Evolutionary conservation across 768 basidiomycete genomes (phyloP).

Genomic region (Lentinus tigrinus): DNA sequence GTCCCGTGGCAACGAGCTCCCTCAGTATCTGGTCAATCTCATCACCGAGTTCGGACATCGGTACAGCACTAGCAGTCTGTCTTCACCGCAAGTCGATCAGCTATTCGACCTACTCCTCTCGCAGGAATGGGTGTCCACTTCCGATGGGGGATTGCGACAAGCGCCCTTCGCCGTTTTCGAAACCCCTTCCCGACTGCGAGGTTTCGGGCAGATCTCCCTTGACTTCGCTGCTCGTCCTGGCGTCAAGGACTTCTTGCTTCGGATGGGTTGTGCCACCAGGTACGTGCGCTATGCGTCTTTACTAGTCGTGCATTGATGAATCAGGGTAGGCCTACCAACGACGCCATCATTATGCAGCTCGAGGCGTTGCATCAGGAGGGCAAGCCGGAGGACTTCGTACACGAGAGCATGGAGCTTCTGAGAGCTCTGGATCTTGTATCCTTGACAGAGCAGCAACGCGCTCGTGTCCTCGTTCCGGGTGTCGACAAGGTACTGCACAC

Average conservation of each 20-base stretch:
- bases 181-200: constrained; percentile 19
- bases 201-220: constrained; percentile 22
- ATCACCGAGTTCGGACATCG: constrained; percentile 3
- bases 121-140: not conserved
- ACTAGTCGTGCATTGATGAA: not conserved
- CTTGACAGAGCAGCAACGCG: constrained; percentile 18
- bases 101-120: not conserved
- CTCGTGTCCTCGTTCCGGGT: constrained; percentile 13
- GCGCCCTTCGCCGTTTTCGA: not conserved
- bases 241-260: constrained; percentile 22
- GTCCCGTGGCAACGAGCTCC: too few species aligned
- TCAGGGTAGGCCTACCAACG: not conserved
- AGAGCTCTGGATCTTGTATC: constrained; percentile 4
- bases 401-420: not conserved
- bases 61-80: not conserved
- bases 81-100: not conserved
- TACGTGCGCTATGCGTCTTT: constrained; percentile 15
- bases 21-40: not conserved
- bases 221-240: constrained; percentile 12
- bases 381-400: not conserved
- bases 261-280: constrained; percentile 42
- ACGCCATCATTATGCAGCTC: not conserved
- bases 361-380: not conserved
- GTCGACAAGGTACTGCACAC: not conserved
- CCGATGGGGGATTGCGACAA: not conserved